A percentile compares a stretch with the other conserved stretches of the same genome.
These are phyloP conservation scores for Carex myosuroides DNA, from an alignment of 176 grass and related monocot genomes.

Conservation along the genomic window DNA sequence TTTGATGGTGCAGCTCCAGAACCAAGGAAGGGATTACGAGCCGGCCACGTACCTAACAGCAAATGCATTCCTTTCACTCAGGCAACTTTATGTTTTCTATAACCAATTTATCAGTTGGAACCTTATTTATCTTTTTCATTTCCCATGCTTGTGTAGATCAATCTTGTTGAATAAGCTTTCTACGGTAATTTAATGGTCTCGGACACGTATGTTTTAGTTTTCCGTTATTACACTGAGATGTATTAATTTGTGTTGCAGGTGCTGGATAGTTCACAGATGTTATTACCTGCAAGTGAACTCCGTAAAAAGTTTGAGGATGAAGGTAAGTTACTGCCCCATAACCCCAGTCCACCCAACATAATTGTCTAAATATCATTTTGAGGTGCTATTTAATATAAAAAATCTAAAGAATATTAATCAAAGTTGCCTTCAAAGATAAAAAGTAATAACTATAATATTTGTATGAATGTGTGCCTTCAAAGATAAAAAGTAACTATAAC, in stretches of 20 bases:
- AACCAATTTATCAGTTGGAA: not conserved
- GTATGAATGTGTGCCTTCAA: not conserved
- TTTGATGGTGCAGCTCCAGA: slow-evolving; percentile 87
- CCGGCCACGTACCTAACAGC: slow-evolving; percentile 86
- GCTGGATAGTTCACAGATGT: slow-evolving; percentile 75
- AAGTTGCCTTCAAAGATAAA: not conserved
- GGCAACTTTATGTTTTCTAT: slow-evolving; percentile 32
- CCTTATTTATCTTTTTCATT: not conserved
- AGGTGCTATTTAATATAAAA: not conserved
- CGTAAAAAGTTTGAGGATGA: slow-evolving; percentile 73
- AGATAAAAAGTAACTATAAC: not conserved
- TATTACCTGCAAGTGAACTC: slow-evolving; percentile 65
- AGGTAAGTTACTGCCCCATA: slow-evolving; percentile 24
- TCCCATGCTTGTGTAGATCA: not conserved
- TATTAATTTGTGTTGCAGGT: slow-evolving; percentile 45
- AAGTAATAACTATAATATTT: not conserved
- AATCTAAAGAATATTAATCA: not conserved
- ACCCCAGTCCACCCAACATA: not conserved
- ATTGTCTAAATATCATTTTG: not conserved
- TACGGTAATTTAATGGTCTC: not conserved
- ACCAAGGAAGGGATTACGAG: slow-evolving; percentile 83
- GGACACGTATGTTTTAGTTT: not conserved
- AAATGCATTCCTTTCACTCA: slow-evolving; percentile 87
- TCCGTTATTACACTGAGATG: not conserved
- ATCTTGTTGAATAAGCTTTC: not conserved